Conservation (phyloP, 2,329 filamentous ascomycete species). For the Sordariomycetes sp. region DNA sequence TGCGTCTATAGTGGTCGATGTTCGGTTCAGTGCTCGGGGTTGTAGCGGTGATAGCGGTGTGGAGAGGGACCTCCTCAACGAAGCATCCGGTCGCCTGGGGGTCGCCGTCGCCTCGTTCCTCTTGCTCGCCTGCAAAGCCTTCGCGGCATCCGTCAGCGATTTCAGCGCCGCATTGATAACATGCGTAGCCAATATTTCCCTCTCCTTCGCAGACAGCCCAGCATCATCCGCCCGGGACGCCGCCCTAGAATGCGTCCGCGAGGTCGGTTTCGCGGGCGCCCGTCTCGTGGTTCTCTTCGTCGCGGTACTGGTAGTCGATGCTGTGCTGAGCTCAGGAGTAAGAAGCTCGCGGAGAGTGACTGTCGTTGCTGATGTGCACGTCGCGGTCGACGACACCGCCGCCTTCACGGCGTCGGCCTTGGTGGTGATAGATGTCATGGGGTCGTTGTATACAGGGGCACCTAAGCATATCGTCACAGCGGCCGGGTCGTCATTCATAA, state of each 20-base stretch:
- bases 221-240: slow-evolving; percentile 5
- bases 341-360: slow-evolving; percentile 33
- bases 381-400: slow-evolving; percentile 36
- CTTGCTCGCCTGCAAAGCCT: slow-evolving; percentile 23
- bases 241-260: neutral
- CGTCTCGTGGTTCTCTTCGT: slow-evolving; percentile 12
- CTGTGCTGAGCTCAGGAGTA: slow-evolving; percentile 16
- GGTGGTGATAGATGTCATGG: slow-evolving; percentile 17
- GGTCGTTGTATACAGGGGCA: slow-evolving; percentile 8
- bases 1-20: slow-evolving; percentile 36
- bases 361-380: slow-evolving; percentile 36
- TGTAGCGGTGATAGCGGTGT: slow-evolving; percentile 46
- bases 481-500: slow-evolving; percentile 1
- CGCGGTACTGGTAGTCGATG: slow-evolving; percentile 12
- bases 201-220: slow-evolving; percentile 41
- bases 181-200: slow-evolving; percentile 56
- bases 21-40: slow-evolving; percentile 46
- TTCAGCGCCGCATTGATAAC: slow-evolving; percentile 61
- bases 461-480: slow-evolving; percentile 19
- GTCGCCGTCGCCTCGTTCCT: slow-evolving; percentile 17
- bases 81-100: slow-evolving; percentile 20
- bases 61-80: slow-evolving; percentile 40
- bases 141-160: slow-evolving; percentile 52
- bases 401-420: slow-evolving; percentile 34
- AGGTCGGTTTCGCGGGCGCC: neutral